A percentile compares a stretch with the other conserved stretches of the same genome.
These are phyloP conservation scores for Saccharomyces hybrid DNA, from an alignment of 1,139 yeast species.

Conservation along the genomic window DNA sequence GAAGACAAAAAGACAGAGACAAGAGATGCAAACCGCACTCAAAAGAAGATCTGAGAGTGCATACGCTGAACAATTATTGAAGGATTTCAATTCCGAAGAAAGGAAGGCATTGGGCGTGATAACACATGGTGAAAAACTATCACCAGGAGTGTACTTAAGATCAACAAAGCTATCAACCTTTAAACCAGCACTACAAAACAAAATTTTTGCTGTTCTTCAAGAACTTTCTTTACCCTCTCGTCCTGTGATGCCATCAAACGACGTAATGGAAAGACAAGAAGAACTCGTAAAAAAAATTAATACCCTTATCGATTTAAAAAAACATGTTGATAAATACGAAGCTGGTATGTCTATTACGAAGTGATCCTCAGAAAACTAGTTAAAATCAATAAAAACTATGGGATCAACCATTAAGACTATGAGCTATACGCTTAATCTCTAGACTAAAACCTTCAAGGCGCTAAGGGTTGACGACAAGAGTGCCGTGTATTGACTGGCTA, in stretches of 20 bases:
- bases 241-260: constrained; percentile 85
- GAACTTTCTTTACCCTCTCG: constrained; percentile 71
- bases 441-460: background rate
- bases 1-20: constrained; percentile 31
- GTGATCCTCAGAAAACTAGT: constrained; percentile 5
- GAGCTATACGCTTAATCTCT: background rate
- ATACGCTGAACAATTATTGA: constrained; percentile 33
- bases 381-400: background rate
- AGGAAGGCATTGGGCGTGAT: constrained; percentile 80
- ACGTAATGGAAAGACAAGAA: constrained; percentile 73
- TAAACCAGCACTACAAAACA: constrained; percentile 68
- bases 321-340: constrained; percentile 78
- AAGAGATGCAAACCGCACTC: constrained; percentile 26
- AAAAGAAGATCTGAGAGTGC: constrained; percentile 29
- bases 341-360: constrained; percentile 63
- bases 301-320: constrained; percentile 72
- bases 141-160: constrained; percentile 57
- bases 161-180: constrained; percentile 56
- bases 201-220: constrained; percentile 61
- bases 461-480: too few relatives aligned
- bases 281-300: constrained; percentile 64
- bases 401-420: background rate
- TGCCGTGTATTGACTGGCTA: too few relatives aligned
- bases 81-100: constrained; percentile 64
- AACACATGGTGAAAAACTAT: constrained; percentile 70